Base-by-base conservation (phyloP, 2,329 filamentous ascomycete species). In the Orbilia javanica region DNA sequence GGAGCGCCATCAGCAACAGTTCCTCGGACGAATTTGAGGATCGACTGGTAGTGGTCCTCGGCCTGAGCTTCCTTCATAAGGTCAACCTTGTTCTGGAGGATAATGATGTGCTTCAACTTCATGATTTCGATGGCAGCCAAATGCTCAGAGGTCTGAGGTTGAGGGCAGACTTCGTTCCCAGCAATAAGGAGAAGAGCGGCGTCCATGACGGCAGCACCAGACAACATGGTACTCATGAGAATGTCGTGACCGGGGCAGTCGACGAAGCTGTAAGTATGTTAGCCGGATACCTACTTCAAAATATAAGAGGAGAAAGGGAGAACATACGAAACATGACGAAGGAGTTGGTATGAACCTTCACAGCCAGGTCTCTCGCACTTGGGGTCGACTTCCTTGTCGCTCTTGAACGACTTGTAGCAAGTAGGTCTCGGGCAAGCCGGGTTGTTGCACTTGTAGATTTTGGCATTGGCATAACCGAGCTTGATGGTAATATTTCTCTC, bases 171-270 rank as follows among this genome's bases (percentile, higher is more conserved):
- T 91, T 99, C 96, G 87, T 99, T 99, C 84, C 96, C 96, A 79
- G 96, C 96, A 84, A 99, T 97, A 68, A 99, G 89, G 70, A 99
- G 90, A 78, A 99, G 89, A 18, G 96, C 96, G 80, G 96, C 96
- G 86, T 99, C 96, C 96, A 99, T 99, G 89, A 99, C 96, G 80
- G 96, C 96, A 82, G 96, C 96, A 83, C 96, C 96, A 84, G 96
- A 99, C 88, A 99, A 91, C 96, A 99, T 99, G 83, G 96, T 99
- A 86, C 95, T 98, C 96, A 99, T 99, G 85, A 99, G 94, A 94
- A 99, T 99, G 87, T 99, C 96, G 93, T 99, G 96, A 86, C 96
- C 96, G 72, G 96, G 96, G 88, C 96, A 98, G 86, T 98, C 96
- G 82, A 98, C 96, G 85, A 98, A 99, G 15, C 93, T 95, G 29